Base-by-base conservation (phyloP, 768 basidiomycete genomes). In the Psilocybe tampanensis region DNA sequence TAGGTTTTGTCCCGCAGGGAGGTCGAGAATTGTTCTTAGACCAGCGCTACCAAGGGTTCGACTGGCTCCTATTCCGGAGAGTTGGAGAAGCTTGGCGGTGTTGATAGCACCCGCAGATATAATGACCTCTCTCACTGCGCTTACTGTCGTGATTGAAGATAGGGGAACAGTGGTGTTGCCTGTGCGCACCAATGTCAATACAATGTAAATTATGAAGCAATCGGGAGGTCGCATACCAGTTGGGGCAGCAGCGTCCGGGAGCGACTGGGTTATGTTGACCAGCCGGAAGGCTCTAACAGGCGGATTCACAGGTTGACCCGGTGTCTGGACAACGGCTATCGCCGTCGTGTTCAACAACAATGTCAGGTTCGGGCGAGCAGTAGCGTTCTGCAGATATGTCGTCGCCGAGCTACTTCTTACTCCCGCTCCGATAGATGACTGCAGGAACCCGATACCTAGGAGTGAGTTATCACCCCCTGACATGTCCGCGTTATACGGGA, bases 61-160 rank as follows among this genome's bases (percentile, higher is more conserved):
- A 17, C 61, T 60, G 52, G 70, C 63, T 8, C 75, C 76, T 18
- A 77, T 74, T 15, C 74, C 74, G 19, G 73, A 72, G 36, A 59
- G 41, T 33, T 59, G 54, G 3, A 75, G 64, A 17, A 76, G 66
- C 13, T 64, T 64, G 2, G 75, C 74, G 0, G 74, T 76, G 9
- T 65, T 67, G 29, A 76, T 54, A 12, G 69, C 51, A 1, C 76
- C 76, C 9, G 74, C 73, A 0, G 74, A 75, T 2, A 76, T 66
- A 36, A 76, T 68, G 34, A 75, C 64, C 55, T 76, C 75, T 32
- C 73, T 74, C 0, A 24, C 33, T 1, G 74, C 74, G 21, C n/a
- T n/a, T n/a, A n/a, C n/a, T n/a, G 73, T 76, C 45, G 86, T 75
- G 6, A 75, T 76, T n/a, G n/a, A n/a, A 13, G 45, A 47, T 43